Percentiles rank a stretch among this genome's conserved stretches.
These are phyloP conservation scores for Hyphopichia wangnamkhiaoensis DNA, from an alignment of 1,139 yeast species.

Conservation along the genomic window DNA sequence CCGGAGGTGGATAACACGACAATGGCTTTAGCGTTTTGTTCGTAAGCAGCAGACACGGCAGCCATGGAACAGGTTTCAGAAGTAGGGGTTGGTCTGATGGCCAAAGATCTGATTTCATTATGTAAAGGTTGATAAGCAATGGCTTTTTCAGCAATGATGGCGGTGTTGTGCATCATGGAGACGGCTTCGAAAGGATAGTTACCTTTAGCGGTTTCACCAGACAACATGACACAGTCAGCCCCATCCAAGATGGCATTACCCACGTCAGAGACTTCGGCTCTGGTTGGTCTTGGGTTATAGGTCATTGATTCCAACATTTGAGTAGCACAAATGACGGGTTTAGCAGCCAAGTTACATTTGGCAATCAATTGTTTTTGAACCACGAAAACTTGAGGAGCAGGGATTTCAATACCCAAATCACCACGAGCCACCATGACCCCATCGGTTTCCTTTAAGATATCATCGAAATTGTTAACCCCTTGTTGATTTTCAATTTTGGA, in stretches of 20 bases:
- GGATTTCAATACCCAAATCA: slow-evolving; percentile 99
- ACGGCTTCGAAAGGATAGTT: slow-evolving; percentile 97
- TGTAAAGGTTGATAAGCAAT: slow-evolving; percentile 85
- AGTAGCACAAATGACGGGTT: slow-evolving; percentile 99
- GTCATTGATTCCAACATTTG: slow-evolving; percentile 99
- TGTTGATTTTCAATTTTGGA: slow-evolving; percentile 99
- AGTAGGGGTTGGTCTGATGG: slow-evolving; percentile 88
- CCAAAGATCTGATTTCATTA: slow-evolving; percentile 85
- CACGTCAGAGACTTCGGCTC: slow-evolving; percentile 99
- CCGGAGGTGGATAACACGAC: slow-evolving; percentile 95
- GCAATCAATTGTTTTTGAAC: slow-evolving; percentile 99
- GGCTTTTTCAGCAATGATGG: slow-evolving; percentile 95
- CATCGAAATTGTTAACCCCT: slow-evolving; percentile 99
- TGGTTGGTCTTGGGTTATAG: slow-evolving; percentile 99
- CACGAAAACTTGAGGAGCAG: slow-evolving; percentile 97
- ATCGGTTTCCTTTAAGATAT: slow-evolving; percentile 88
- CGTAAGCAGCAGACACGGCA: slow-evolving; percentile 94
- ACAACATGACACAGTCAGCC: slow-evolving; percentile 99
- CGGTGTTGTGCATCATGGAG: slow-evolving; percentile 97
- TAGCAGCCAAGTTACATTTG: slow-evolving; percentile 98
- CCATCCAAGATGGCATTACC: slow-evolving; percentile 99
- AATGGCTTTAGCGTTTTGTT: slow-evolving; percentile 95
- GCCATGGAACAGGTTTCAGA: slow-evolving; percentile 97
- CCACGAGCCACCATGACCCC: slow-evolving; percentile 99
- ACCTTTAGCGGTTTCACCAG: slow-evolving; percentile 99